Evolutionary conservation across 2,329 filamentous ascomycete genomes (phyloP).

Genomic region (Aureobasidium uvarum): DNA sequence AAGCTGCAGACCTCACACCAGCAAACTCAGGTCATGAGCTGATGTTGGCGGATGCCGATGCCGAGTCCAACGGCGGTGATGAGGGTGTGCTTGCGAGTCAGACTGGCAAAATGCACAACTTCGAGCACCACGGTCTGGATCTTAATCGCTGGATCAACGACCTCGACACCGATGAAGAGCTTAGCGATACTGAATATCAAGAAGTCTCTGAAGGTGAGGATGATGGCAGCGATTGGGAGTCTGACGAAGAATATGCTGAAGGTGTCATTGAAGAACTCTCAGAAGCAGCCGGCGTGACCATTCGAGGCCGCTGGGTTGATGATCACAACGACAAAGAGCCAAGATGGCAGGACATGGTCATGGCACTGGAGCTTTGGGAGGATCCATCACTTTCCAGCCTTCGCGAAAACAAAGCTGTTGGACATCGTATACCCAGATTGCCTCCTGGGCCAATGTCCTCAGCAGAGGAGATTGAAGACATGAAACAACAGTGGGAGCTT

Average conservation of each 20-base stretch:
- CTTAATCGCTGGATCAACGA: constrained; percentile 26
- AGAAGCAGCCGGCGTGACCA: constrained; percentile 20
- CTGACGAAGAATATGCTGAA: constrained; percentile 21
- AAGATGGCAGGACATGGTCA: constrained; percentile 17
- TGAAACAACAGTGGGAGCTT: constrained; percentile 23
- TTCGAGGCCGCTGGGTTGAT: constrained; percentile 23
- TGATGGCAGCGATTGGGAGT: constrained; percentile 24
- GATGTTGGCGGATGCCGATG: constrained; percentile 15
- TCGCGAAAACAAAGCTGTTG: not conserved
- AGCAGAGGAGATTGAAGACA: constrained; percentile 21
- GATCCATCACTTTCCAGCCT: not conserved
- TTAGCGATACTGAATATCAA: constrained; percentile 24
- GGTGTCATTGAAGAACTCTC: constrained; percentile 25
- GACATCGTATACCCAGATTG: not conserved
- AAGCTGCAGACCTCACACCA: constrained; percentile 10
- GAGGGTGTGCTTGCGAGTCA: constrained; percentile 24
- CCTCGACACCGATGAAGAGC: constrained; percentile 24
- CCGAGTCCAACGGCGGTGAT: constrained; percentile 4
- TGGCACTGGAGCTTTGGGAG: constrained; percentile 24
- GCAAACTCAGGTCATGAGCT: constrained; percentile 9
- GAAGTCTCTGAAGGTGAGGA: constrained; percentile 22
- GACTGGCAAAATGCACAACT: constrained; percentile 22
- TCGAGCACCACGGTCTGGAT: constrained; percentile 23
- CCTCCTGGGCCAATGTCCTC: constrained; percentile 2
- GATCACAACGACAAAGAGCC: constrained; percentile 19